Evolutionary conservation across 192 early-diverging fungal species (phyloP), one percentile per base, ranked within the genome.

Genomic region (Rhizophagus prolifer): DNA sequence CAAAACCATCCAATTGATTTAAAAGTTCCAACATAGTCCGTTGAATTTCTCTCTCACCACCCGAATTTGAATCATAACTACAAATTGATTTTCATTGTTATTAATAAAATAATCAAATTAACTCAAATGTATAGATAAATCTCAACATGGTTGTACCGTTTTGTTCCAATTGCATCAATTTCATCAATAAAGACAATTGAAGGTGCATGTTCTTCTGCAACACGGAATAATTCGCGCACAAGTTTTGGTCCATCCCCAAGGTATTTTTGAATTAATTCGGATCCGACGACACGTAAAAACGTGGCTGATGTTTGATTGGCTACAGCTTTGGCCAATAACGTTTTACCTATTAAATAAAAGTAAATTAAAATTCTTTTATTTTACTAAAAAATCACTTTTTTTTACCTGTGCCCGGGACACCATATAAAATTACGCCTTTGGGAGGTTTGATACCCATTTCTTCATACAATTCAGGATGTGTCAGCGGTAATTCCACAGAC

Each of bases 111-210:
- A 21, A 38, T n/a, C 10, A 21, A 38, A 67, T 38, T 12, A n/a
- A 31, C 23, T 36, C 0, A n/a, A 36, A 23, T 13, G 10, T 2
- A 36, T 13, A 10, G 6, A 36, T 38, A 67, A 36, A 36, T 25
- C 2, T 38, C 19, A 36, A n/a, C 8, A 36, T 67, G 7, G 16
- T 9, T n/a, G 30, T 38, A 86, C 81, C 92, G 92, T 85, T 99
- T 99, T 38, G 97, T 99, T 67, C 95, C 97, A 60, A 99, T 88
- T 21, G 97, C 97, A 79, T 99, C 97, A 77, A 99, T 97, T 86
- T 99, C 97, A 82, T 99, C 97, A 83, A 99, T 99, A 82, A 99
- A 98, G 72, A 99, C 95, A 88, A 99, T 99, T 9, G 95, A 94
- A 4, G 97, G 97, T 14, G 96, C 89, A 74, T 97, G 95, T 77